Evolutionary conservation across 2,329 filamentous ascomycete genomes (phyloP), one percentile per base, ranked within the genome.

Genomic region (Colletotrichum cereale): DNA sequence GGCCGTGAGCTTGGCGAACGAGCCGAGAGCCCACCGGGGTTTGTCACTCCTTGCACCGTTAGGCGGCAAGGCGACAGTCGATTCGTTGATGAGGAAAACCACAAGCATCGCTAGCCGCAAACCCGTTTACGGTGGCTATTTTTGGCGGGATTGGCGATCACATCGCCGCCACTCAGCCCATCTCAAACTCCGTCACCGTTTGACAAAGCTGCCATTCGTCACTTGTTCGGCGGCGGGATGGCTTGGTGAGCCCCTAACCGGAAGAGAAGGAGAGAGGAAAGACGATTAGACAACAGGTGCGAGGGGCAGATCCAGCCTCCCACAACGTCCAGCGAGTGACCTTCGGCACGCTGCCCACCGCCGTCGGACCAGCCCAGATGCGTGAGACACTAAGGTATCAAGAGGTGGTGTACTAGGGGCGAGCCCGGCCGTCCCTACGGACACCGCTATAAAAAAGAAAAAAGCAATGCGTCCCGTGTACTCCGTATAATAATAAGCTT

Each of bases 401-500:
- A 4, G 38, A 21, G 18, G 18, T 42, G 18, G 40, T 42, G 38
- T 18, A 29, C 34, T 14, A 42, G 29, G 34, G 16, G 50, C 29
- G 53, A 57, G 52, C 48, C 55, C 65, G 29, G 38, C 48, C 48
- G 31, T 34, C 48, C 36, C 18, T 62, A 21, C 63, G 34, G n/a
- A 44, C 18, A 55, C 38, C 47, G 53, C 44, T 31, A 62, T 52
- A 58, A 53, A 69, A 34, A 62, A 16, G 16, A 69, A 62, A 62
- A 24, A 10, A 68, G 57, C 53, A 71, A 29, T 71, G 57, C 69
- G 58, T 64, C 44, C 47, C 44, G 60, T 63, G 58, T 72, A 69
- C 44, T 47, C 24, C 12, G 44, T 72, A 72, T 69, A 61, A 69
- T 64, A 61, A 60, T 72, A 69, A 72, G 65, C 47, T 72, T 72